A percentile compares a stretch with the other conserved stretches of the same genome.
phyloP scores from a whole-genome alignment of 2,329 filamentous ascomycete species.

The Shiraia bambusicola region DNA sequence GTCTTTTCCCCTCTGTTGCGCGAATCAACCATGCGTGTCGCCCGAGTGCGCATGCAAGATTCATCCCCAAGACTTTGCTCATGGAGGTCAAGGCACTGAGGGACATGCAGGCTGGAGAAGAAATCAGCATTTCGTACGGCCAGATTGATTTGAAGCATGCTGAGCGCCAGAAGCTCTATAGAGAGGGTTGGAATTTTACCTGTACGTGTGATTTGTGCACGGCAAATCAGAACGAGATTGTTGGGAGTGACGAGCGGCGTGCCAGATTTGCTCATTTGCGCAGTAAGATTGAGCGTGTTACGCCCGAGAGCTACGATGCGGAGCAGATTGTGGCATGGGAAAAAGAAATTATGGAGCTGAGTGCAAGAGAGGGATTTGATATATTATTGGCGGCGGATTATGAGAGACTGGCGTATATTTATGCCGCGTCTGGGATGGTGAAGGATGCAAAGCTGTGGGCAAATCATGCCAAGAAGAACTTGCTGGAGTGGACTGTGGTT shows the following conservation, averaged over 20 bases:
- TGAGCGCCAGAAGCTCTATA: conserved; percentile 21
- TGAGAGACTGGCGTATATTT: conserved; percentile 30
- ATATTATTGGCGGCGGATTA: conserved; percentile 23
- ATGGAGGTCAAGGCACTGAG: conserved; percentile 26
- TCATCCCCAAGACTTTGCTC: conserved; percentile 18
- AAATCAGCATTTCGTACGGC: conserved; percentile 28
- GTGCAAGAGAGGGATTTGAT: conserved; percentile 22
- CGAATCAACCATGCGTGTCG: conserved; percentile 29
- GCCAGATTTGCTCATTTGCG: conserved; percentile 19
- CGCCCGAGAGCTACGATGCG: conserved; percentile 22
- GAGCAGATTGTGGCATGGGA: conserved; percentile 26
- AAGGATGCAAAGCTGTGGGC: conserved; percentile 22
- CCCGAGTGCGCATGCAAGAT: conserved; percentile 26
- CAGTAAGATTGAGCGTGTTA: conserved; percentile 16
- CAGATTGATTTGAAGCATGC: conserved; percentile 19
- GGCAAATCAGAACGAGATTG: conserved; percentile 13
- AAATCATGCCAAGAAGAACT: conserved; percentile 18
- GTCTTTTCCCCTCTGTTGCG: conserved; percentile 24
- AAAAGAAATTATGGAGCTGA: conserved; percentile 25
- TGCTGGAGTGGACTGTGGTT: conserved; percentile 23
- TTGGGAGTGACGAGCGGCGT: conserved; percentile 22
- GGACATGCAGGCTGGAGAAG: conserved; percentile 22
- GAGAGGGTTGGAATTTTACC: conserved; percentile 24
- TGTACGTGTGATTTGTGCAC: conserved; percentile 27
- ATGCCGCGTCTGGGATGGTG: conserved; percentile 18